Conservation (phyloP, 2,329 filamentous ascomycete species). For the Triangularia setosa region DNA sequence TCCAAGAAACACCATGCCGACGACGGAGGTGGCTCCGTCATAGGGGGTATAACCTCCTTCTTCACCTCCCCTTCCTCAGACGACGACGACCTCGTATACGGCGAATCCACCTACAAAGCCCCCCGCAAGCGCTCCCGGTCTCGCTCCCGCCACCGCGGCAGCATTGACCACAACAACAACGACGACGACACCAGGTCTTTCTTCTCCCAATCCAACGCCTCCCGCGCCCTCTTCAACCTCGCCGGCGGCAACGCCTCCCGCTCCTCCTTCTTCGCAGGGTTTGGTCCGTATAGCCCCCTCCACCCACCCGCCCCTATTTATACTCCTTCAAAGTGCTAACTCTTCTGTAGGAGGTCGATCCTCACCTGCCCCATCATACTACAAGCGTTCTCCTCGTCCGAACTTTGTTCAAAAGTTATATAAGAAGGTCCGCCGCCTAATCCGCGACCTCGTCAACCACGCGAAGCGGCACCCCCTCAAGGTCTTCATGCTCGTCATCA, state of each 20-base stretch:
- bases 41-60: conserved; percentile 28
- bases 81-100: conserved; percentile 33
- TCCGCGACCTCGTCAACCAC: conserved; percentile 78
- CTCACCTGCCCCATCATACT: conserved; percentile 60
- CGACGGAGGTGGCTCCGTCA: conserved; percentile 27
- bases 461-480: conserved; percentile 80
- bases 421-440: conserved; percentile 70
- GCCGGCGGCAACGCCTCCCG: conserved; percentile 27
- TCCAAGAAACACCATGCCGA: conserved; percentile 27
- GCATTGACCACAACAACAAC: conserved; percentile 5
- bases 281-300: conserved; percentile 31
- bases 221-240: conserved; percentile 25
- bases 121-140: background rate
- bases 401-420: conserved; percentile 73
- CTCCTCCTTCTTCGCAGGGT: conserved; percentile 39
- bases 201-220: conserved; percentile 35
- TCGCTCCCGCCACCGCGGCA: background rate
- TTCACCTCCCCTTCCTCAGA: conserved; percentile 44
- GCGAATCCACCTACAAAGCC: background rate
- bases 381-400: conserved; percentile 76
- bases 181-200: conserved; percentile 41
- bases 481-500: conserved; percentile 79
- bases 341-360: conserved; percentile 36
- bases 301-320: background rate
- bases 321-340: background rate